Conservation (phyloP, 257 asterid species). For the Salvia splendens region DNA sequence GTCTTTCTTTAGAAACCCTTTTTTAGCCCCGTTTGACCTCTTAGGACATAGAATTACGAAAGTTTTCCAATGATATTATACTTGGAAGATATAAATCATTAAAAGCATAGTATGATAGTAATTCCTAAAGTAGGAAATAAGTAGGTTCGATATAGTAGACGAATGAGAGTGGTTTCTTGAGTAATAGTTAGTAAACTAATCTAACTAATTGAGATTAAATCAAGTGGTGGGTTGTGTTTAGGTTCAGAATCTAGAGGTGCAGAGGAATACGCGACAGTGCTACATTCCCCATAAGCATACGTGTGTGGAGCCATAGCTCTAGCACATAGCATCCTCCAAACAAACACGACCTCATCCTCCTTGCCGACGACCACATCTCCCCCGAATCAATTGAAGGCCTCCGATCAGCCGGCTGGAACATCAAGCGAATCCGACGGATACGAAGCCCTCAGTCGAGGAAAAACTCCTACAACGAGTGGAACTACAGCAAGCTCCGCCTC, state of each 20-base stretch:
- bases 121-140: too few species aligned
- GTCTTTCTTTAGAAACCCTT: too few species aligned
- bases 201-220: too few species aligned
- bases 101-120: too few species aligned
- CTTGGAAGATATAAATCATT: too few species aligned
- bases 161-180: too few species aligned
- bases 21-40: too few species aligned
- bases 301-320: slow-evolving; percentile 83
- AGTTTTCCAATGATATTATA: too few species aligned
- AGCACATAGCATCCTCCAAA: slow-evolving; percentile 64
- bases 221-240: background rate
- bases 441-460: slow-evolving; percentile 53
- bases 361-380: slow-evolving; percentile 62
- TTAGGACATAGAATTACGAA: too few species aligned
- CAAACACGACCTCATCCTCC: slow-evolving; percentile 54
- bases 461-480: slow-evolving; percentile 70
- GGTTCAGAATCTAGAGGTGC: slow-evolving; percentile 40
- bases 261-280: slow-evolving; percentile 72
- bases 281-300: slow-evolving; percentile 74
- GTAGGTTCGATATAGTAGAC: too few species aligned
- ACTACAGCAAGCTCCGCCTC: slow-evolving; percentile 78
- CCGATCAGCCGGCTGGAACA: slow-evolving; percentile 64
- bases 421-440: slow-evolving; percentile 50
- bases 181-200: too few species aligned
- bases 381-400: slow-evolving; percentile 45